Percentiles rank a stretch among this genome's conserved stretches.
Conservation (phyloP, 345 rosid species). For the Dipteronia dyeriana region DNA sequence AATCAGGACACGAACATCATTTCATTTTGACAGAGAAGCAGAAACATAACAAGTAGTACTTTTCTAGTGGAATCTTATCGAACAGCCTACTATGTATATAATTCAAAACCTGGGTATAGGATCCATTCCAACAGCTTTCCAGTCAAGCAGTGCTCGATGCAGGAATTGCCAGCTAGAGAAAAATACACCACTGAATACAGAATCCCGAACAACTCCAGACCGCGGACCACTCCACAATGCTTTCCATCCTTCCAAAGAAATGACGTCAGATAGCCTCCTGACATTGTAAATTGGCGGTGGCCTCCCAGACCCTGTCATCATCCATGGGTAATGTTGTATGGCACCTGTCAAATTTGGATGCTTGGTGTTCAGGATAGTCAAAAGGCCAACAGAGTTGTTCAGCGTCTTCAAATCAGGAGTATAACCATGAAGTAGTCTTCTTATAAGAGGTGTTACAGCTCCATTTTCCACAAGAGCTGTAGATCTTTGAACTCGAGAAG, state of each 20-base stretch:
- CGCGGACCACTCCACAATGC: constrained; percentile 82
- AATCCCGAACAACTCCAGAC: constrained; percentile 78
- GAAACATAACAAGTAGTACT: background rate
- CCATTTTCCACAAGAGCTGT: constrained; percentile 32
- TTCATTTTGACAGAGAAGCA: background rate
- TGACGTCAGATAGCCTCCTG: constrained; percentile 53
- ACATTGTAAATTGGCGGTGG: constrained; percentile 77
- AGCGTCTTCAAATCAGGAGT: constrained; percentile 64
- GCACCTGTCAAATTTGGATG: constrained; percentile 66
- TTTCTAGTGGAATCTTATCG: background rate
- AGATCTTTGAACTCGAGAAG: constrained; percentile 49
- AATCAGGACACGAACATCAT: background rate
- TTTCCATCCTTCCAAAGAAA: constrained; percentile 80
- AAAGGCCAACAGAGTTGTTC: constrained; percentile 59
- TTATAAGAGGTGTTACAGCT: constrained; percentile 43
- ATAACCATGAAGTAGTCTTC: constrained; percentile 56
- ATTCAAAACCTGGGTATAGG: constrained; percentile 69
- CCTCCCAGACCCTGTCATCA: constrained; percentile 94
- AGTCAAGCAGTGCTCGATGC: constrained; percentile 64
- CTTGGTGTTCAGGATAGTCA: constrained; percentile 69
- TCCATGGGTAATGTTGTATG: constrained; percentile 85
- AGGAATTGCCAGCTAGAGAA: constrained; percentile 88
- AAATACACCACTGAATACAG: constrained; percentile 77
- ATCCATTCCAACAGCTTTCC: constrained; percentile 91
- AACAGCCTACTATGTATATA: background rate